Evolutionary conservation across 768 basidiomycete genomes (phyloP).

Genomic region (Imleria badia): DNA sequence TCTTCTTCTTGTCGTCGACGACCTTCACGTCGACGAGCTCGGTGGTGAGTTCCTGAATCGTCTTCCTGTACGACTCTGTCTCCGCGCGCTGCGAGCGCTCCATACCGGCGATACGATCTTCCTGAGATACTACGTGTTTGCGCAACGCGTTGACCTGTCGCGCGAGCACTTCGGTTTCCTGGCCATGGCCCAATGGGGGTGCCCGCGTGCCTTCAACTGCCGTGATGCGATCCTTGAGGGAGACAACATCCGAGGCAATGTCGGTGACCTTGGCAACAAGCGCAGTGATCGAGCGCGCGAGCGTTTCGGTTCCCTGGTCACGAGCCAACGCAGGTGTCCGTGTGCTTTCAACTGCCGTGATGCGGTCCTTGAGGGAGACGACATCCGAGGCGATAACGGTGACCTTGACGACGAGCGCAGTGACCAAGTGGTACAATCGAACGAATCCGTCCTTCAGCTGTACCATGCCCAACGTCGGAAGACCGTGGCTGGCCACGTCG

Average conservation of each 20-base stretch:
- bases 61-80: background rate
- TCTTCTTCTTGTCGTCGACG: conserved; percentile 7
- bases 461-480: background rate
- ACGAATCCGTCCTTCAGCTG: conserved; percentile 4
- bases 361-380: conserved; percentile 17
- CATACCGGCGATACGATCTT: conserved; percentile 8
- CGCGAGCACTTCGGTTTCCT: conserved; percentile 2
- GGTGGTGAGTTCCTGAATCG: conserved; percentile 11
- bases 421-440: conserved; percentile 8
- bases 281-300: background rate
- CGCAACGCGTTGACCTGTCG: conserved; percentile 9
- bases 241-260: conserved; percentile 12
- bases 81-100: conserved; percentile 8
- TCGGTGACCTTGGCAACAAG: conserved; percentile 4
- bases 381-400: conserved; percentile 9
- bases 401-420: conserved; percentile 2
- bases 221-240: conserved; percentile 18
- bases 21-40: conserved; percentile 3
- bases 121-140: conserved; percentile 11
- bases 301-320: too few species aligned
- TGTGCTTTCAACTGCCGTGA: conserved; percentile 12
- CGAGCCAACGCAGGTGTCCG: background rate
- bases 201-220: conserved; percentile 9
- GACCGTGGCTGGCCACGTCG: background rate
- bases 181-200: background rate